Evolutionary conservation across 139 green algal genomes (phyloP).

Genomic region (Chlamydomonas sp.): DNA sequence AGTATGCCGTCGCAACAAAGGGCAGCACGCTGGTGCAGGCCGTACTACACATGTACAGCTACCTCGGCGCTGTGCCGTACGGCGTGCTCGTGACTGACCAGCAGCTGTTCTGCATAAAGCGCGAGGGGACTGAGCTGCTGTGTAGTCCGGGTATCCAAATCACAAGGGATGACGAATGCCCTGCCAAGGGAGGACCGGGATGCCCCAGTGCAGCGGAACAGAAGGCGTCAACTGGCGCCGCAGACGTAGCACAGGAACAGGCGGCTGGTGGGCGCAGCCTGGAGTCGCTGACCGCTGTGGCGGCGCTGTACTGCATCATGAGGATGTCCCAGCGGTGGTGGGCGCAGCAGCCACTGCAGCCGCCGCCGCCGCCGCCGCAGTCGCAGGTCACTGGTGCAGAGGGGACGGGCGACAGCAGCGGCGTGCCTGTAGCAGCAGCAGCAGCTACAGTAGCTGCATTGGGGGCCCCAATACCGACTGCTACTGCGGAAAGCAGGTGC

Average conservation of each 20-base stretch:
- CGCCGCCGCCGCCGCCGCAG: not conserved
- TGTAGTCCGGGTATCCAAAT: not conserved
- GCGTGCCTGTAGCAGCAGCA: not conserved
- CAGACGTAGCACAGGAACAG: not conserved
- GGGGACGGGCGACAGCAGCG: not conserved
- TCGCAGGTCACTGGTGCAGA: not conserved
- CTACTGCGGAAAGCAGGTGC: not conserved
- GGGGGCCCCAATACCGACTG: not conserved
- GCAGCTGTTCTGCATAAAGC: not conserved
- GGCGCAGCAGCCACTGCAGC: not conserved
- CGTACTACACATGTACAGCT: not conserved
- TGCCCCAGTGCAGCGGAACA: not conserved
- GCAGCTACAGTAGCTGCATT: not conserved
- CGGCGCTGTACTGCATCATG: constrained; percentile 7
- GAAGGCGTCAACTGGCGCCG: not conserved
- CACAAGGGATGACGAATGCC: not conserved
- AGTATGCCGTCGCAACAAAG: not conserved
- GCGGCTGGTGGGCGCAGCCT: not conserved
- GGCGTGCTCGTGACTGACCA: constrained; percentile 10
- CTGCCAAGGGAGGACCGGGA: not conserved
- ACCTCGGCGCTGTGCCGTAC: not conserved
- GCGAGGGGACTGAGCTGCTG: not conserved
- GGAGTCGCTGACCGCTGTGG: not conserved
- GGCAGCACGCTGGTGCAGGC: not conserved
- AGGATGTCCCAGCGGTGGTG: constrained; percentile 5